Evolutionary conservation across 139 green algal genomes (phyloP), one percentile per base, ranked within the genome.

Genomic region (Parachlorella kessleri): DNA sequence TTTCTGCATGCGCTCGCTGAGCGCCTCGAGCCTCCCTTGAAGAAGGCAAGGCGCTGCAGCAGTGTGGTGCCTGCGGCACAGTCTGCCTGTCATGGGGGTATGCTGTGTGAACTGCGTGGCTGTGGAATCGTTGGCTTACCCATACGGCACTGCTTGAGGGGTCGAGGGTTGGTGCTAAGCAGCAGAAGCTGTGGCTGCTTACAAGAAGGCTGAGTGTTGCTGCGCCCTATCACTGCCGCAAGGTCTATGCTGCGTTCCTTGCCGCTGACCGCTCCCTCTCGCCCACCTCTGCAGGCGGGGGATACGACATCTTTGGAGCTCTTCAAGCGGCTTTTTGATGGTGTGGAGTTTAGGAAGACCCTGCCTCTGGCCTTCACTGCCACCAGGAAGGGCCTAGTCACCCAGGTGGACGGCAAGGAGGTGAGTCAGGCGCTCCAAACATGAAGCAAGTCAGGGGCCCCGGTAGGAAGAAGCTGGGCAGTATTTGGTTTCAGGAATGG

Each of bases 241-340:
- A n/a, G n/a, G n/a, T n/a, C n/a, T n/a, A n/a, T n/a, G n/a, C n/a
- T n/a, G n/a, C n/a, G n/a, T n/a, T n/a, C n/a, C 42, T 55, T 10
- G 48, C 48, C 48, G 48, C 48, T 18, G 48, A 10, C 48, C 48
- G 48, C 48, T 59, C 48, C 10, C 48, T 18, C 48, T 18, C 48
- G 48, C 48, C 48, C 66, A 5, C n/a, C n/a, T n/a, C 8, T 39
- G 32, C 68, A 86, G 83, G 79, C 83, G 26, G 83, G 85, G 9
- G 66, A 87, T 32, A 23, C 70, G 32, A 40, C 42, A 0, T 67
- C 75, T 1, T 39, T 95, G 66, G 48, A 88, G 8, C 28, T 64
- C 6, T 95, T 95, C 85, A 71, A 81, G 66, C 26, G 55, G 6
- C 78, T 85, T 65, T 95, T 95, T 81, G 84, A 92, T 7, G 80